phyloP scores from a whole-genome alignment of 805 yeast genomes.

The Huiozyma naganishii region DNA sequence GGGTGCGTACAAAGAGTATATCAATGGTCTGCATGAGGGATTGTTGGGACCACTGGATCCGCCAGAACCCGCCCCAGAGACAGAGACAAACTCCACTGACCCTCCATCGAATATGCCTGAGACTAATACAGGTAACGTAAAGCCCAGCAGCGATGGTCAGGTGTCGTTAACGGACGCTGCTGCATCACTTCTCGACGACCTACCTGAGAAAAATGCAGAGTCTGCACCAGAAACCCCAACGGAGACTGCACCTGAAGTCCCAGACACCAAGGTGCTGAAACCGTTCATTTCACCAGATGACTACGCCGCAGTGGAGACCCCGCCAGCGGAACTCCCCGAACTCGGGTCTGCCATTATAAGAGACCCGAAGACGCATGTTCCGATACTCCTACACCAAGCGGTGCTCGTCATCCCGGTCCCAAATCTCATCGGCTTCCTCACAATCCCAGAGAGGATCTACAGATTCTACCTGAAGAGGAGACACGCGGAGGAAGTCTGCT shows the following conservation, averaged over 20 bases:
- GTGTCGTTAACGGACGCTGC: not conserved
- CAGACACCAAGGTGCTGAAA: conserved; percentile 32
- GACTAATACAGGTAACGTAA: conserved; percentile 4
- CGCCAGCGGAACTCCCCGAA: conserved; percentile 47
- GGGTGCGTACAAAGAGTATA: conserved; percentile 90
- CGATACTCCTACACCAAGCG: conserved; percentile 67
- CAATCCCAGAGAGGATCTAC: conserved; percentile 64
- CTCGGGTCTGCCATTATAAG: conserved; percentile 16
- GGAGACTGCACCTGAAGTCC: conserved; percentile 8
- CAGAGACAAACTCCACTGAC: not conserved
- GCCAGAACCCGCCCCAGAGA: conserved; percentile 26
- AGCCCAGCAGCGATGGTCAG: not conserved
- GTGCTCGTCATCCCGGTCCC: conserved; percentile 66
- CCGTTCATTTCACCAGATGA: conserved; percentile 56
- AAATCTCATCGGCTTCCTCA: conserved; percentile 66
- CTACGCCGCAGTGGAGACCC: conserved; percentile 42
- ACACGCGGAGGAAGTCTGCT: conserved; percentile 58
- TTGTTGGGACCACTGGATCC: conserved; percentile 76
- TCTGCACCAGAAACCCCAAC: not conserved
- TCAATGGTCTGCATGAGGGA: conserved; percentile 89
- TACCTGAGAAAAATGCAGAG: conserved; percentile 2
- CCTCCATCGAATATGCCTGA: conserved; percentile 1
- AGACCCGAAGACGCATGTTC: conserved; percentile 29
- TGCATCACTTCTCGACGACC: conserved; percentile 1
- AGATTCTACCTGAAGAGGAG: conserved; percentile 66